Percentiles rank a stretch among this genome's conserved stretches.
phyloP scores from a whole-genome alignment of 1,284 basidiomycete species.

The Volvariella volvacea region DNA sequence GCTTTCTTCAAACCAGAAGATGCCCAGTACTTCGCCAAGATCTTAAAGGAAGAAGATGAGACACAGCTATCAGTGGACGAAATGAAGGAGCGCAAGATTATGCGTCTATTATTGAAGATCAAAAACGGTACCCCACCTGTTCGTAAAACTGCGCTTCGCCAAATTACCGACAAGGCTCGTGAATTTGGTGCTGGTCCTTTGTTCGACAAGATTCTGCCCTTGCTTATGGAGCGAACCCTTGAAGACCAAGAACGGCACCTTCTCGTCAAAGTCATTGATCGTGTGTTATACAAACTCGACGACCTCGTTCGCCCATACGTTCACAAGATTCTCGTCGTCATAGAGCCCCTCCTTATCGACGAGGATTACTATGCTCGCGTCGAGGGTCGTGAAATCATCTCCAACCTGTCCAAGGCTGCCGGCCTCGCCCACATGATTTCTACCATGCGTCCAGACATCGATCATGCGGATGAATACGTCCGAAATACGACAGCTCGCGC shows the following conservation, averaged over 20 bases:
- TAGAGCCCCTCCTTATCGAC: conserved; percentile 97
- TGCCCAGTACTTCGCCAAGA: conserved; percentile 96
- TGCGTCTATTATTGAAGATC: conserved; percentile 99
- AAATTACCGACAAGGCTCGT: conserved; percentile 99
- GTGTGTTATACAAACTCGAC: conserved; percentile 98
- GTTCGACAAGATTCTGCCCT: conserved; percentile 97
- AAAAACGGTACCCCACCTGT: conserved; percentile 99
- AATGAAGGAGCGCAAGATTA: conserved; percentile 99
- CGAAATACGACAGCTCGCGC: conserved; percentile 98
- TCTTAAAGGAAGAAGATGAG: conserved; percentile 92
- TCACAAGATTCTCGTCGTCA: conserved; percentile 99
- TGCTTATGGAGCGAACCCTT: conserved; percentile 98
- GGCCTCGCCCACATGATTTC: conserved; percentile 99
- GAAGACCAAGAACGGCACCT: conserved; percentile 99
- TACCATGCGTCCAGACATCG: conserved; percentile 99
- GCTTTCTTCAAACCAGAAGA: conserved; percentile 99
- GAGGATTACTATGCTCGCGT: conserved; percentile 99
- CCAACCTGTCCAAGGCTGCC: conserved; percentile 97
- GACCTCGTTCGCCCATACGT: conserved; percentile 98
- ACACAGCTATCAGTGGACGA: conserved; percentile 95
- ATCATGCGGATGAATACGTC: conserved; percentile 99
- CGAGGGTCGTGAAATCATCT: conserved; percentile 99
- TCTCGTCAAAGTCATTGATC: conserved; percentile 98
- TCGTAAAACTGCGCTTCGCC: conserved; percentile 93
- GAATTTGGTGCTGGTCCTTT: conserved; percentile 98